Conservation (phyloP, 2,329 filamentous ascomycete genomes). For the Colletotrichum eremochloae region DNA sequence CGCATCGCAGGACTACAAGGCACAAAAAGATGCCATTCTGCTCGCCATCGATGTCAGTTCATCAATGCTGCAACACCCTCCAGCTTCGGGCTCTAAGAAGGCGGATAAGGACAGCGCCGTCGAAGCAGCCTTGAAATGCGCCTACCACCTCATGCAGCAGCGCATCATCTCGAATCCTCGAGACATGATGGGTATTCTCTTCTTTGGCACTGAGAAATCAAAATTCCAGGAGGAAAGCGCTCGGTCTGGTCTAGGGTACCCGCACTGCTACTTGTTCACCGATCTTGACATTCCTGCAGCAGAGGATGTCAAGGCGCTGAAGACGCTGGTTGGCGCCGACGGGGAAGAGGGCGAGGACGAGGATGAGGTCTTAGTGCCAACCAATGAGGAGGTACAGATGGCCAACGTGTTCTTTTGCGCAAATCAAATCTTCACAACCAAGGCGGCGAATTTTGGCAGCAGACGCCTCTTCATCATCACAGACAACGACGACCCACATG, state of each 20-base stretch:
- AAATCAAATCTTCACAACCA: conserved; percentile 96
- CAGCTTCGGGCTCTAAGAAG: conserved; percentile 77
- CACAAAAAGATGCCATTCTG: conserved; percentile 96
- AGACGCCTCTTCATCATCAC: conserved; percentile 95
- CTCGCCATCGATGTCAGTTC: conserved; percentile 93
- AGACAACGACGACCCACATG: conserved; percentile 90
- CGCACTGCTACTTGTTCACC: conserved; percentile 91
- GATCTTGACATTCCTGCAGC: conserved; percentile 91
- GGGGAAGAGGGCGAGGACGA: conserved; percentile 84
- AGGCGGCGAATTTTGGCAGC: conserved; percentile 93
- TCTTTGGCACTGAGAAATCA: conserved; percentile 91
- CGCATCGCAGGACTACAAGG: conserved; percentile 80
- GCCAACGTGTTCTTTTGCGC: conserved; percentile 93
- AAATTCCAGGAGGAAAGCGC: conserved; percentile 80
- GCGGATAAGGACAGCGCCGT: conserved; percentile 82
- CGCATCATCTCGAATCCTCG: conserved; percentile 96
- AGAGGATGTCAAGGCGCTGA: conserved; percentile 85
- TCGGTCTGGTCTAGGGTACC: conserved; percentile 75
- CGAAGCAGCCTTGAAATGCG: conserved; percentile 90
- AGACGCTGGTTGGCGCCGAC: conserved; percentile 81
- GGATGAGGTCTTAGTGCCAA: conserved; percentile 76
- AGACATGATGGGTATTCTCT: conserved; percentile 95
- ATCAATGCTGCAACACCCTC: conserved; percentile 83
- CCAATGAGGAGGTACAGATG: conserved; percentile 80
- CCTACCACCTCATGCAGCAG: conserved; percentile 96